These are phyloP conservation scores for Zasmidium angulare DNA, from an alignment of 2,329 filamentous ascomycete species.

Conservation along the genomic window DNA sequence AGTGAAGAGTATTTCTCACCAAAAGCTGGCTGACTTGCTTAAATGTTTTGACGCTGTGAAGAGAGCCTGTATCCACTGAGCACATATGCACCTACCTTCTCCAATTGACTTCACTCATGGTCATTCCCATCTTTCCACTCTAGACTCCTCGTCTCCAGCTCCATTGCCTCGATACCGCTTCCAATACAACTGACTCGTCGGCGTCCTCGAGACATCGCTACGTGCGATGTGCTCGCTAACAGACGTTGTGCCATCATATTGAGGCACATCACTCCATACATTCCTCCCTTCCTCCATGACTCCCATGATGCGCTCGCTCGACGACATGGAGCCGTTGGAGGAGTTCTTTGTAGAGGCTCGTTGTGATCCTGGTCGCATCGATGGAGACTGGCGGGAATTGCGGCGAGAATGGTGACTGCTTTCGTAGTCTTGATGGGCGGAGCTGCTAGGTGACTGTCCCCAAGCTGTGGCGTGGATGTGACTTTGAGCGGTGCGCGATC, in stretches of 20 bases:
- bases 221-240: neutral
- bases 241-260: conserved; percentile 1
- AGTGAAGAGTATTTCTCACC: no score
- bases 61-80: no score
- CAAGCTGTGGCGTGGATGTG: neutral
- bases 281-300: conserved; percentile 10
- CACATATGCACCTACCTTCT: no score
- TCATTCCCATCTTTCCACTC: no score
- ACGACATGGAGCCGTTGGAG: neutral
- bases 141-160: no score
- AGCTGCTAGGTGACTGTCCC: neutral
- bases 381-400: neutral
- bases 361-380: neutral
- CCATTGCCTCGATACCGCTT: neutral
- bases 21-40: no score
- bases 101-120: no score
- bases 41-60: no score
- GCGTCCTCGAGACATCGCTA: neutral
- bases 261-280: neutral
- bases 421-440: neutral
- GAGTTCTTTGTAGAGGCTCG: neutral
- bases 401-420: neutral
- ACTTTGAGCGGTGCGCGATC: neutral
- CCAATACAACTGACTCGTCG: conserved; percentile 4
- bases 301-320: conserved; percentile 3